These are phyloP conservation scores for Lachancea quebecensis DNA, from an alignment of 805 yeast species.

Conservation along the genomic window DNA sequence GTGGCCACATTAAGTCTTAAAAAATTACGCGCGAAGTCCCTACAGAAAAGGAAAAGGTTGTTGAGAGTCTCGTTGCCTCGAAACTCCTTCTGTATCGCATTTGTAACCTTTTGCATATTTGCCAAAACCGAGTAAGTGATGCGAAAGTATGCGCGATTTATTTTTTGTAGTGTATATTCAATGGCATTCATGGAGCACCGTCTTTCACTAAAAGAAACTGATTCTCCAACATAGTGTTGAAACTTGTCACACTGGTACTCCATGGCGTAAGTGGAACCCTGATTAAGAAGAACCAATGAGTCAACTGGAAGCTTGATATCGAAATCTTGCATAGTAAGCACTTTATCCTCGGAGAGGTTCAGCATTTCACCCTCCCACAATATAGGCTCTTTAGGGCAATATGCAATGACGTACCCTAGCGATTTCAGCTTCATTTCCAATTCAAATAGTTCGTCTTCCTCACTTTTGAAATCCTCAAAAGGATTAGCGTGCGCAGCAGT, in stretches of 20 bases:
- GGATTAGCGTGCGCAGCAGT: conserved; percentile 10
- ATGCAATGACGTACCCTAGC: conserved; percentile 59
- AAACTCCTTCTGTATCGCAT: conserved; percentile 48
- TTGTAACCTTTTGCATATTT: conserved; percentile 45
- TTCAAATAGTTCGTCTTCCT: conserved; percentile 22
- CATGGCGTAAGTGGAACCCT: conserved; percentile 56
- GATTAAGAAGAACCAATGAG: conserved; percentile 28
- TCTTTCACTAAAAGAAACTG: conserved; percentile 49
- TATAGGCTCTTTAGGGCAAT: conserved; percentile 77
- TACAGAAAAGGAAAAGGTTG: conserved; percentile 64
- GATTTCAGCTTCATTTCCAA: conserved; percentile 26
- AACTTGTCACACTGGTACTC: conserved; percentile 52
- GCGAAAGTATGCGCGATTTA: conserved; percentile 59
- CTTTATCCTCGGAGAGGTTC: conserved; percentile 36
- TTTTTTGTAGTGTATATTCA: conserved; percentile 61
- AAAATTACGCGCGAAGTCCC: conserved; percentile 75
- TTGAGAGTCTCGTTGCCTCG: conserved; percentile 75
- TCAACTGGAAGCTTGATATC: conserved; percentile 17
- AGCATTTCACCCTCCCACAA: conserved; percentile 84
- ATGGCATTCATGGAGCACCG: conserved; percentile 67
- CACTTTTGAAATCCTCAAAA: conserved; percentile 26
- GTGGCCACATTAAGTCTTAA: conserved; percentile 56
- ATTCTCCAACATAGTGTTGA: conserved; percentile 48
- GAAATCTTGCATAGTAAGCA: conserved; percentile 27
- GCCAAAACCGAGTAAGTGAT: conserved; percentile 61